Evolutionary conservation across 495 filamentous ascomycete genomes (phyloP).

Genomic region (Penicillium antarcticum): DNA sequence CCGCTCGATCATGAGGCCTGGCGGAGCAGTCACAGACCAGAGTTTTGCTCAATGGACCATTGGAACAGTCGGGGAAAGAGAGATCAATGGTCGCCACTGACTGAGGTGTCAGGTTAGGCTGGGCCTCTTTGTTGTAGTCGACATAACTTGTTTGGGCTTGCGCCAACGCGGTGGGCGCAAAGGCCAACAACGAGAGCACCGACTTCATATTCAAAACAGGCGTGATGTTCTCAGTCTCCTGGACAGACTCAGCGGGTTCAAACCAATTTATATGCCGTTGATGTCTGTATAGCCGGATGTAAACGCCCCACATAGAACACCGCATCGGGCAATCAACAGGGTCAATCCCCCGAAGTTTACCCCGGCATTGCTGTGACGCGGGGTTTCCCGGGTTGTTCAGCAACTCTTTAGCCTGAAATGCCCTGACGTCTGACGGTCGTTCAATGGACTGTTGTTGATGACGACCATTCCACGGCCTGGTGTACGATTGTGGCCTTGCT

Average conservation of each 20-base stretch:
- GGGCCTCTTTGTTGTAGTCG: constrained; percentile 29
- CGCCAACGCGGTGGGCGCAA: constrained; percentile 23
- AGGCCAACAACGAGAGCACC: constrained; percentile 21
- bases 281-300: too few species aligned
- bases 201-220: constrained; percentile 14
- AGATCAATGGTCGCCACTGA: constrained; percentile 20
- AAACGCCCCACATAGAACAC: constrained; percentile 10
- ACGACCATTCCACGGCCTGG: too few species aligned
- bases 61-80: constrained; percentile 33
- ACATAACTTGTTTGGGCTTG: constrained; percentile 30
- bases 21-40: constrained; percentile 48
- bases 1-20: constrained; percentile 44
- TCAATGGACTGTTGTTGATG: too few species aligned
- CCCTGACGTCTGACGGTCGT: too few species aligned
- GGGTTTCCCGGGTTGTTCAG: constrained; percentile 9
- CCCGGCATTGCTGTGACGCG: constrained; percentile 9
- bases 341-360: constrained; percentile 17
- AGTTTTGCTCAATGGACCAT: constrained; percentile 29
- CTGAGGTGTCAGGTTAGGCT: constrained; percentile 28
- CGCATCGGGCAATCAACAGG: constrained; percentile 21
- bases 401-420: constrained; percentile 24
- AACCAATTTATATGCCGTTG: too few species aligned
- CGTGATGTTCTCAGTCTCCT: too few species aligned
- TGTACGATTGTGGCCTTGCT: too few species aligned
- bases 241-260: too few species aligned